A percentile compares a stretch with the other conserved stretches of the same genome.
Evolutionary conservation across 75 land plant species (phyloP).

Genomic region (Pseudotsuga menziesii): DNA sequence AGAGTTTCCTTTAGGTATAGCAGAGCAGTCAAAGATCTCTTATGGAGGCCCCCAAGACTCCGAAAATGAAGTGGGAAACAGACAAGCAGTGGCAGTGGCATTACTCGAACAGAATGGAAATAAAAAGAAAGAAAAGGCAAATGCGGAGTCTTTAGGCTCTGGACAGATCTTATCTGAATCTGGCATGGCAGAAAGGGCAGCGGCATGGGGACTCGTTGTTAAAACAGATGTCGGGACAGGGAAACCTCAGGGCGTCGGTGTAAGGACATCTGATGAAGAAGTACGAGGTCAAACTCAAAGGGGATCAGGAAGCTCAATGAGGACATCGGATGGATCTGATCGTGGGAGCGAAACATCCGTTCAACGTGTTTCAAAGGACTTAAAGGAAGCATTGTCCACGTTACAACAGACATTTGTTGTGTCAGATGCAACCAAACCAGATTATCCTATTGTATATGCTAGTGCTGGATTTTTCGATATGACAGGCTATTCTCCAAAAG

Average conservation of each 20-base stretch:
- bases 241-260: constrained; percentile 13
- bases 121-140: neutral
- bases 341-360: constrained; percentile 11
- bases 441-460: constrained; percentile 74
- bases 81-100: neutral
- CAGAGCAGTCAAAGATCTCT: neutral
- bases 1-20: neutral
- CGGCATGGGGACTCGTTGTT: constrained; percentile 67
- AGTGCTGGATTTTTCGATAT: constrained; percentile 76
- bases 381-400: constrained; percentile 65
- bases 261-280: constrained; percentile 16
- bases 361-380: constrained; percentile 72
- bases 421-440: constrained; percentile 65
- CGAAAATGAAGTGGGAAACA: neutral
- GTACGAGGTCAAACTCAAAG: constrained; percentile 19
- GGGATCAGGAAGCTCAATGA: constrained; percentile 18
- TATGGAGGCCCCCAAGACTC: neutral
- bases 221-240: constrained; percentile 31
- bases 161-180: constrained; percentile 23
- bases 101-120: neutral
- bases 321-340: constrained; percentile 49
- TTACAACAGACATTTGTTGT: constrained; percentile 93
- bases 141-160: neutral
- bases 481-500: constrained; percentile 74
- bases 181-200: constrained; percentile 58